Conservation (phyloP, 768 basidiomycete species). For the Phylloporus arenicola region DNA sequence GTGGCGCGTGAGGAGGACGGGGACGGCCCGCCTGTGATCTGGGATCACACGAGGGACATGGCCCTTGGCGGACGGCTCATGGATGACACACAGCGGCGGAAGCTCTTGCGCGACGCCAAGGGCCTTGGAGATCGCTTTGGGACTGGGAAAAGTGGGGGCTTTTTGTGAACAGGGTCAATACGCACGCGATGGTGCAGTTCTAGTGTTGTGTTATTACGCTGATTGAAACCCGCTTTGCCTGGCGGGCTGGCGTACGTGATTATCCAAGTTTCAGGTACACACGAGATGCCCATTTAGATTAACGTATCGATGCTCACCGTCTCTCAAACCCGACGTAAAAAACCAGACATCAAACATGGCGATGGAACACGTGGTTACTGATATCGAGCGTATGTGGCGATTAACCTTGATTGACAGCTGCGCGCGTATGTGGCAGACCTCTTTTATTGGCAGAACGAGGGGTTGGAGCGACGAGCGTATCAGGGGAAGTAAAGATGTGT, state of each 20-base stretch:
- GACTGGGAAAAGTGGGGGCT: constrained; percentile 61
- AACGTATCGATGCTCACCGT: neutral
- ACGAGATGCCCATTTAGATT: neutral
- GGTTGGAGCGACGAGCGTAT: neutral
- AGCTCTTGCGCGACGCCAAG: constrained; percentile 75
- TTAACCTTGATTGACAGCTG: constrained; percentile 1
- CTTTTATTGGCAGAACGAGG: neutral
- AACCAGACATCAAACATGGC: constrained; percentile 1
- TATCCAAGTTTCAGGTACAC: constrained; percentile 12
- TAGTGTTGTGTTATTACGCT: neutral
- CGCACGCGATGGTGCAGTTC: no score
- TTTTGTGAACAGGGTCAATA: constrained; percentile 39
- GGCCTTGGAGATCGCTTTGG: constrained; percentile 83
- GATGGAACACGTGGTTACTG: constrained; percentile 6
- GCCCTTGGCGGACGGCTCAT: constrained; percentile 78
- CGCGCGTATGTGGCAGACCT: neutral
- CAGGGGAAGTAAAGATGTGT: neutral
- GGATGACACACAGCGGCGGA: constrained; percentile 78
- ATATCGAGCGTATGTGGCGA: neutral
- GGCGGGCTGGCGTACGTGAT: constrained; percentile 4
- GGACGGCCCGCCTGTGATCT: constrained; percentile 62
- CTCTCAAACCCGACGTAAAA: neutral
- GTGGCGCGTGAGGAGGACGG: constrained; percentile 34
- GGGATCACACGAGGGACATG: constrained; percentile 95
- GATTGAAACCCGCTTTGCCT: neutral